These are phyloP conservation scores for Penicillium sp. DNA, from an alignment of 2,329 filamentous ascomycete species.

Conservation along the genomic window DNA sequence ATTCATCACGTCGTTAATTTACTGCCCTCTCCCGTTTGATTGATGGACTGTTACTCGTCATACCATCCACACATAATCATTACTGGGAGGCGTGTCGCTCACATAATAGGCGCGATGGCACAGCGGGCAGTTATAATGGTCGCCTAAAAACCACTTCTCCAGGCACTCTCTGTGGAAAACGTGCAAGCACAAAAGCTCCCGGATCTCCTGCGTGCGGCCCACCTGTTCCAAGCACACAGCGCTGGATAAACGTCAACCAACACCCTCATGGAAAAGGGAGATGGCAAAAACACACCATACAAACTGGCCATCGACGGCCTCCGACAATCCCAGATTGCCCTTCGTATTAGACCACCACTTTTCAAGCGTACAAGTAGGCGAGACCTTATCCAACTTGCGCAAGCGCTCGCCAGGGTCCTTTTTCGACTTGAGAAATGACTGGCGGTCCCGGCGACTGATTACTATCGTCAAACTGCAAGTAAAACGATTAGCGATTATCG, in stretches of 20 bases:
- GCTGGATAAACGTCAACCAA: slow-evolving; percentile 19
- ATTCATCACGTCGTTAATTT: slow-evolving; percentile 1
- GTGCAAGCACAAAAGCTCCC: slow-evolving; percentile 41
- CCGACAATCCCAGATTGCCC: slow-evolving; percentile 33
- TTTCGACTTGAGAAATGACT: slow-evolving; percentile 19
- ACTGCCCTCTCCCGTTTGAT: neutral
- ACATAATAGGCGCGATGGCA: slow-evolving; percentile 40
- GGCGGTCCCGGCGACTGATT: slow-evolving; percentile 34
- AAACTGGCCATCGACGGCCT: slow-evolving; percentile 38
- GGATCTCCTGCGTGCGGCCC: slow-evolving; percentile 36
- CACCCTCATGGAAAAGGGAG: neutral
- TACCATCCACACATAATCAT: slow-evolving; percentile 42
- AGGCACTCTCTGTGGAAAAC: slow-evolving; percentile 43
- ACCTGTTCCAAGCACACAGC: slow-evolving; percentile 43
- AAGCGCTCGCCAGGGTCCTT: slow-evolving; percentile 33
- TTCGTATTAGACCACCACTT: slow-evolving; percentile 40
- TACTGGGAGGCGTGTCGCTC: slow-evolving; percentile 29
- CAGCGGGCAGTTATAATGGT: slow-evolving; percentile 42
- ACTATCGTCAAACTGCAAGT: slow-evolving; percentile 32
- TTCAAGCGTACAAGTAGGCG: slow-evolving; percentile 38
- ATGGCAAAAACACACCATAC: slow-evolving; percentile 32
- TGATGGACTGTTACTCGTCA: slow-evolving; percentile 14
- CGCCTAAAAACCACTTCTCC: slow-evolving; percentile 42
- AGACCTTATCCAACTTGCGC: slow-evolving; percentile 38
- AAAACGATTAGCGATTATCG: neutral